Evolutionary conservation across 371 early-diverging fungal species (phyloP).

Genomic region (Mortierella sp.): DNA sequence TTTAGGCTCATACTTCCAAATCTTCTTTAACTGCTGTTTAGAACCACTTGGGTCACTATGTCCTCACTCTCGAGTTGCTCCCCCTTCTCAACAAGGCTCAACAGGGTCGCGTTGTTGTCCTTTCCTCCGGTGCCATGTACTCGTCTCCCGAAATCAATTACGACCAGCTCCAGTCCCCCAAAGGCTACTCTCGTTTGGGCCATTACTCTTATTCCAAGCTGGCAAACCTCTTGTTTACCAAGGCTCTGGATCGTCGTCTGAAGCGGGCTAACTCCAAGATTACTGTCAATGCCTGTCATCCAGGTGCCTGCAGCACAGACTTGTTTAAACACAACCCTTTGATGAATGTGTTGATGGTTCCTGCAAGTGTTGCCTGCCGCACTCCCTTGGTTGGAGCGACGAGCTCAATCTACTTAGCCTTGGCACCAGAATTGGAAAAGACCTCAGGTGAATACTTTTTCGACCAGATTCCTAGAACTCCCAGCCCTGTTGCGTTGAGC

Average conservation of each 20-base stretch:
- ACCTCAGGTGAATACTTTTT: constrained; percentile 60
- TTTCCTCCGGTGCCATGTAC: constrained; percentile 61
- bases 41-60: constrained; percentile 52
- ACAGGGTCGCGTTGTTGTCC: constrained; percentile 64
- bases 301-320: constrained; percentile 65
- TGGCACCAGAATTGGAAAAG: constrained; percentile 59
- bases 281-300: constrained; percentile 64
- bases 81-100: constrained; percentile 57
- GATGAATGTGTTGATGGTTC: constrained; percentile 31
- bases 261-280: constrained; percentile 41
- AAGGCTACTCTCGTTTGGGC: constrained; percentile 55
- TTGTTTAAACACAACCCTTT: constrained; percentile 50
- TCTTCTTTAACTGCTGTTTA: not conserved
- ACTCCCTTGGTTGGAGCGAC: constrained; percentile 58
- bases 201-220: constrained; percentile 70
- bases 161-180: constrained; percentile 41
- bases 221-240: constrained; percentile 72
- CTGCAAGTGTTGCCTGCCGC: constrained; percentile 20
- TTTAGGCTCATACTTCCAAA: not conserved
- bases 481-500: constrained; percentile 26
- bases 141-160: constrained; percentile 56
- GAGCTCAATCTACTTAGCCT: constrained; percentile 61
- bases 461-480: constrained; percentile 35
- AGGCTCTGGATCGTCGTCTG: constrained; percentile 58
- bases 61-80: constrained; percentile 57